A percentile compares a stretch with the other conserved stretches of the same genome.
phyloP scores from a whole-genome alignment of 1,284 basidiomycete species.

The Boletus sp. region DNA sequence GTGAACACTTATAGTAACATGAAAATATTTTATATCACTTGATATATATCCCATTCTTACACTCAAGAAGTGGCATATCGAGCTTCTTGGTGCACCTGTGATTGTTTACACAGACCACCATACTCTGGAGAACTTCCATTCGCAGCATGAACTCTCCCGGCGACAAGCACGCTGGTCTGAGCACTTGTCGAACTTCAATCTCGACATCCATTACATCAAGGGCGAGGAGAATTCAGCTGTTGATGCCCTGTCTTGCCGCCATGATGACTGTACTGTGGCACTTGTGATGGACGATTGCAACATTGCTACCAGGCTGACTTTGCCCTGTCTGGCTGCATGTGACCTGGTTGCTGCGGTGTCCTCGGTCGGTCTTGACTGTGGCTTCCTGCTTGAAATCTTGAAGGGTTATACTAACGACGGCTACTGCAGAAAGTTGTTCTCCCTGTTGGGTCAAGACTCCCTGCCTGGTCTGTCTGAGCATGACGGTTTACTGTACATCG shows the following conservation, averaged over 20 bases:
- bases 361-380: constrained; percentile 4
- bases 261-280: too few relatives aligned
- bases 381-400: constrained; percentile 22
- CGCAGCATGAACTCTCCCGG: constrained; percentile 39
- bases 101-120: neutral
- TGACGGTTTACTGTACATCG: neutral
- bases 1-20: too few relatives aligned
- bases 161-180: neutral
- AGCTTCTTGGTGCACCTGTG: constrained; percentile 39
- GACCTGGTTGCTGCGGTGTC: too few relatives aligned
- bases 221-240: neutral
- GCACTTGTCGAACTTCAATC: neutral
- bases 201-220: neutral
- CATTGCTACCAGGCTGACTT: too few relatives aligned
- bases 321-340: too few relatives aligned
- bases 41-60: too few relatives aligned
- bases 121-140: neutral
- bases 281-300: too few relatives aligned
- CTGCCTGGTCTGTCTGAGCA: neutral
- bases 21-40: too few relatives aligned
- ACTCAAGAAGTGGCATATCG: constrained; percentile 41
- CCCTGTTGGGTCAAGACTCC: too few relatives aligned
- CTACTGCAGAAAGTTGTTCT: constrained; percentile 32
- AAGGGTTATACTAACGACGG: constrained; percentile 35
- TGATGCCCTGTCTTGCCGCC: neutral